Evolutionary conservation across 805 yeast genomes (phyloP).

Genomic region (Starmera pachycereana): DNA sequence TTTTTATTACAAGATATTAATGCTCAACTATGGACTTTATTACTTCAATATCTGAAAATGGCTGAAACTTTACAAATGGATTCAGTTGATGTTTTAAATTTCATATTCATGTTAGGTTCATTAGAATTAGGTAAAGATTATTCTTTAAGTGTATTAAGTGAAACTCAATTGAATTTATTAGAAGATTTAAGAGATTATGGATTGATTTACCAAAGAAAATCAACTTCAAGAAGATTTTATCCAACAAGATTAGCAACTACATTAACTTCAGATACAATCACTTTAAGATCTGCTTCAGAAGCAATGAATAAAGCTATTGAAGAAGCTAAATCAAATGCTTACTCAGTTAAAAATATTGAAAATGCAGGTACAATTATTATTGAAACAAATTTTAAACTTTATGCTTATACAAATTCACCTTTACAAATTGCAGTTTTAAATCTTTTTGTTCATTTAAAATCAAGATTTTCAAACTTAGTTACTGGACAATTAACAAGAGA

Average conservation of each 20-base stretch:
- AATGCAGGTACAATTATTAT: slow-evolving; percentile 66
- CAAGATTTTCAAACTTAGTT: slow-evolving; percentile 86
- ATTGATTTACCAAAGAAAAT: slow-evolving; percentile 59
- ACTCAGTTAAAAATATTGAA: slow-evolving; percentile 11
- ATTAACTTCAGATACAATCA: slow-evolving; percentile 72
- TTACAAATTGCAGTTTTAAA: slow-evolving; percentile 88
- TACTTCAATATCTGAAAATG: slow-evolving; percentile 78
- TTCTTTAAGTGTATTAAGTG: slow-evolving; percentile 55
- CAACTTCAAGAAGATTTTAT: slow-evolving; percentile 56
- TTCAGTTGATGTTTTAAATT: slow-evolving; percentile 90
- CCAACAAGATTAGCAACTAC: slow-evolving; percentile 90
- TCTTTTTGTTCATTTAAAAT: slow-evolving; percentile 73
- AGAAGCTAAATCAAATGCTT: slow-evolving; percentile 16
- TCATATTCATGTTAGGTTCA: slow-evolving; percentile 88
- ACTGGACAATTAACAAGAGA: slow-evolving; percentile 91
- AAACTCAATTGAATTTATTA: slow-evolving; percentile 77
- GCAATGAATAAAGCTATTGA: slow-evolving; percentile 62
- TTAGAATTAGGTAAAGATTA: slow-evolving; percentile 86
- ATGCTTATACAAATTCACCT: slow-evolving; percentile 91
- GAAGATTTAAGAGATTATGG: slow-evolving; percentile 90
- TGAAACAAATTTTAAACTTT: slow-evolving; percentile 89
- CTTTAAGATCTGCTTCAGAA: slow-evolving; percentile 61
- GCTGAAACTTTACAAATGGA: slow-evolving; percentile 84
- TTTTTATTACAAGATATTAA: slow-evolving; percentile 86
- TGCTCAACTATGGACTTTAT: slow-evolving; percentile 88